A percentile compares a stretch with the other conserved stretches of the same genome.
Evolutionary conservation across 768 basidiomycete species (phyloP).

Genomic region (Boletus fagicola): DNA sequence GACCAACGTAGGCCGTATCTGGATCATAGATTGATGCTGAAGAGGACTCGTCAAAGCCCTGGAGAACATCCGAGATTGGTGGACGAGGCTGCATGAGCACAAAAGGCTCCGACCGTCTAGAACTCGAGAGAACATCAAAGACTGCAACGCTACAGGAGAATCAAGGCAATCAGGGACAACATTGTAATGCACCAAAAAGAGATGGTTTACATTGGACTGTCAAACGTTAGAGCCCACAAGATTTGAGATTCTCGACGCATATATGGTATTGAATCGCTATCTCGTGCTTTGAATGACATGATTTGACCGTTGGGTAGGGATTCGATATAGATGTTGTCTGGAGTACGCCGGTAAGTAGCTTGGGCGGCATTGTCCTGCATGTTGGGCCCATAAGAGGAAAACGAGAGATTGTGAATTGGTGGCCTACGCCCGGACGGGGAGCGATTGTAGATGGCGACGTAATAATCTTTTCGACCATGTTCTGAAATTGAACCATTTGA

Average conservation of each 20-base stretch:
- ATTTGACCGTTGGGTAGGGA: slow-evolving; percentile 76
- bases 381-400: slow-evolving; percentile 92
- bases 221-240: slow-evolving; percentile 61
- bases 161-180: not conserved
- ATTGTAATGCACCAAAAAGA: not conserved
- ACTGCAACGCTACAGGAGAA: slow-evolving; percentile 63
- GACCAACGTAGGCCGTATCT: slow-evolving; percentile 77
- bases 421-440: slow-evolving; percentile 35
- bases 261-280: slow-evolving; percentile 26
- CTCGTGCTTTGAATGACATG: slow-evolving; percentile 61
- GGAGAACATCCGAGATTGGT: slow-evolving; percentile 68
- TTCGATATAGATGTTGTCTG: slow-evolving; percentile 80
- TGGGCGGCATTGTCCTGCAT: slow-evolving; percentile 78
- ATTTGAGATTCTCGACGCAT: slow-evolving; percentile 37
- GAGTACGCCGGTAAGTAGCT: slow-evolving; percentile 67
- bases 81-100: slow-evolving; percentile 87
- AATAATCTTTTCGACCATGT: slow-evolving; percentile 64
- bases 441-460: slow-evolving; percentile 77
- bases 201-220: slow-evolving; percentile 61
- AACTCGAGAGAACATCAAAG: slow-evolving; percentile 65
- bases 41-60: slow-evolving; percentile 37
- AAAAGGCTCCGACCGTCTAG: slow-evolving; percentile 58
- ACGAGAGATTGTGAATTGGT: slow-evolving; percentile 77
- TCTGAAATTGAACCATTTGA: slow-evolving; percentile 2
- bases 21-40: slow-evolving; percentile 40